Evolutionary conservation across 345 rosid species (phyloP), one percentile per base, ranked within the genome.

Genomic region (Citropsis articulata): DNA sequence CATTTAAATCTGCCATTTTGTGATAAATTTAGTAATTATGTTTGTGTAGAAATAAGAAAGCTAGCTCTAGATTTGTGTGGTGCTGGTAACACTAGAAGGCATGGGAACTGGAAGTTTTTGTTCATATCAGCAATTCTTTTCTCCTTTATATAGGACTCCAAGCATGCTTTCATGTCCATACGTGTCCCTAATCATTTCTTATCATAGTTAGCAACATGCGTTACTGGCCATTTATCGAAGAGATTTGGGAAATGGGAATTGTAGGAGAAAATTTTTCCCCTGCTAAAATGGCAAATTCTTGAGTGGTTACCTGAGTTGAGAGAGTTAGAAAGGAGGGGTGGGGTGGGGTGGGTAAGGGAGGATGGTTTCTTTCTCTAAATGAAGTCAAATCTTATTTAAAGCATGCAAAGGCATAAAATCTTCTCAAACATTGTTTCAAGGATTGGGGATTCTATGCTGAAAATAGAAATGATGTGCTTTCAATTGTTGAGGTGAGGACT

Each of bases 41-140:
- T 28, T 1, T 70, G 60, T 71, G 38, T 28, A 6, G 36, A 31
- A 33, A 22, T 38, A 72, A 72, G 2, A 57, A 57, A 33, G 18
- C 6, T 72, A 57, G 31, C 42, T 27, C 28, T 70, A 57, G 57
- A 25, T 33, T 33, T 33, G 28, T 31, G 65, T n/a, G 48, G 42
- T 19, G 30, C 65, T 71, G 25, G 21, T 60, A 71, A n/a, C 35
- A 27, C 69, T 71, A 53, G 42, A 71, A 71, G 62, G 36, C 74
- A 50, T 8, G 61, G 74, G 24, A 61, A 69, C 36, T 69, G 21
- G 24, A 69, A 48, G 56, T 27, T 24, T 14, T 25, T 48, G 16
- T n/a, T 69, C 22, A 48, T 25, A 13, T 42, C 2, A 53, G 22
- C 57, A 53, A 16, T 53, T 19, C 22, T 53, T 53, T 53, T 53